Base-by-base conservation (phyloP, 2,329 filamentous ascomycete genomes). In the Stagonosporopsis cucurbitacearum region DNA sequence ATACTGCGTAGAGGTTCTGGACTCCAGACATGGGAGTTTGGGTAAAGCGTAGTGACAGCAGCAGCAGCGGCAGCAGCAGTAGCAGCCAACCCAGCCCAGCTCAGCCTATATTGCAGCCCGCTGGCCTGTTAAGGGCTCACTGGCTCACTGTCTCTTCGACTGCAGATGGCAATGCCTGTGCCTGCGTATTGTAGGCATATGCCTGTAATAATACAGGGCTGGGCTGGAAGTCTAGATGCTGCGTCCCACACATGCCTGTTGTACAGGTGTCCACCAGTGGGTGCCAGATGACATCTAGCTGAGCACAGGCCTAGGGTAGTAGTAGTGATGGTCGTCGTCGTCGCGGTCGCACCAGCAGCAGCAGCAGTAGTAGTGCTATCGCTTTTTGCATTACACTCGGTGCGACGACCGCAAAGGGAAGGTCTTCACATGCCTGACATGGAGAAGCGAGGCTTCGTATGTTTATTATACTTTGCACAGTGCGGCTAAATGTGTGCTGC, bases 401-500 rank as follows among this genome's bases (percentile, higher is more conserved):
- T 33, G 33, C 44, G 8, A 44, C 32, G 20, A 20, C 40, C 37
- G 25, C 44, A 44, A 26, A 33, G 2, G 33, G 51, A 25, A 49
- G 33, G 39, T 47, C 15, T 39, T 26, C 19, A 11, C 32, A 37
- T 15, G 12, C 22, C 17, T 3, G 25, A 42, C 44, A 50, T 46
- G 40, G 41, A 55, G 41, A 50, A 50, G 52, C 47, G 52, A 55
- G 22, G 11, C 7, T 45, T 45, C 20, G 32, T 50, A 23, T 55
- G 45, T 33, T 26, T 40, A n/a, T n/a, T 26, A 49, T 8, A 40
- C 51, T 54, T 54, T 9, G 15, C 17, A 54, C 45, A 49, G 32
- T 49, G 40, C 51, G 51, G 51, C 39, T 54, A 54, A 54, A 54
- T 54, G 41, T 23, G 30, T 25, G 4, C 23, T 51, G 23, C 9